phyloP scores from a whole-genome alignment of 2,329 filamentous ascomycete species.

The Fusarium globosum region DNA sequence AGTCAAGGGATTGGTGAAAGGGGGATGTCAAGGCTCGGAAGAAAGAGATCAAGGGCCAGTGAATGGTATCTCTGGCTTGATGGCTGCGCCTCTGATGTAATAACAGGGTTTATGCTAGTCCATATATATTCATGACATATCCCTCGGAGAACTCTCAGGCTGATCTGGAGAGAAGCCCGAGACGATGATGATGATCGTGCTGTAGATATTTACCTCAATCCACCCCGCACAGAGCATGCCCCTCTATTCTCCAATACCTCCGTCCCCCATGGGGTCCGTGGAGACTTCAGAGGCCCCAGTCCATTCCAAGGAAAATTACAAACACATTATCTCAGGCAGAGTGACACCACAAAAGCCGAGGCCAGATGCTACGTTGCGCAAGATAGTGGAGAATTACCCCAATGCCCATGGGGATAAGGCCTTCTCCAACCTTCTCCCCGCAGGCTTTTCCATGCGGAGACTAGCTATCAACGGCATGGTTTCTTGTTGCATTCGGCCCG shows the following conservation, averaged over 20 bases:
- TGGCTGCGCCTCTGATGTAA: background rate
- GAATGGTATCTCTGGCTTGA: background rate
- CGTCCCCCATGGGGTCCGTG: slow-evolving; percentile 8
- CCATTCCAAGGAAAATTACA: background rate
- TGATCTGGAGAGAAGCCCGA: slow-evolving; percentile 10
- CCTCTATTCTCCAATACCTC: slow-evolving; percentile 11
- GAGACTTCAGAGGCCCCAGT: background rate
- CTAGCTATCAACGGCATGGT: background rate
- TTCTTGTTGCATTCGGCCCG: slow-evolving; percentile 15
- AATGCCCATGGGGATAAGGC: slow-evolving; percentile 9
- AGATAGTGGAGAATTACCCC: background rate
- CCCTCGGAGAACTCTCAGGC: background rate
- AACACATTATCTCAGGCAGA: background rate
- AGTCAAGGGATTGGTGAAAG: slow-evolving; percentile 17
- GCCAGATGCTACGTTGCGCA: slow-evolving; percentile 5
- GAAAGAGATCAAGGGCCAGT: background rate
- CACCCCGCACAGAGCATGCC: slow-evolving; percentile 9
- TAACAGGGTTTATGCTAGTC: background rate
- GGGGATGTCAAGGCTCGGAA: slow-evolving; percentile 5
- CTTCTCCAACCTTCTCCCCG: slow-evolving; percentile 18
- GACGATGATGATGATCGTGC: background rate
- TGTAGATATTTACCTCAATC: slow-evolving; percentile 1
- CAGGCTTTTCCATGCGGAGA: background rate
- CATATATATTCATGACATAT: background rate
- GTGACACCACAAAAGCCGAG: background rate